Conservation (phyloP, 805 yeast genomes). For the Starmerella floris region DNA sequence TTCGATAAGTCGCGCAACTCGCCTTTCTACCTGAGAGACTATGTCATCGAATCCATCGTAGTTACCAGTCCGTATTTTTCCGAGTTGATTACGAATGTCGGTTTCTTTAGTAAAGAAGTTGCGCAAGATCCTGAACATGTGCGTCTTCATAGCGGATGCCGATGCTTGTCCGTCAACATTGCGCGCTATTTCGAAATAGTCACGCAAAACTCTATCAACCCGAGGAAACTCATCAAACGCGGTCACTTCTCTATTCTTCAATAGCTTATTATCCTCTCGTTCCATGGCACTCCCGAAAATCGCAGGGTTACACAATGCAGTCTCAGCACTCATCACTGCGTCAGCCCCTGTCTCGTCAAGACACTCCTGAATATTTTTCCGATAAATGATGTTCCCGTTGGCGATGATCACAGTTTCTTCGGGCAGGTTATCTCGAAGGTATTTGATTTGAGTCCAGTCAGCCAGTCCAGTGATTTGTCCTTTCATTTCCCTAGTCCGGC, state of each 20-base stretch:
- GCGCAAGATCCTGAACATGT: slow-evolving; percentile 72
- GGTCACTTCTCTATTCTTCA: slow-evolving; percentile 23
- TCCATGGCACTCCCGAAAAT: slow-evolving; percentile 38
- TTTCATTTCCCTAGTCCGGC: slow-evolving; percentile 92
- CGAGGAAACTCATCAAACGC: slow-evolving; percentile 64
- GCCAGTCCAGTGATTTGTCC: slow-evolving; percentile 95
- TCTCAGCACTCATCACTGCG: slow-evolving; percentile 96
- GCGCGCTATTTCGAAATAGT: slow-evolving; percentile 74
- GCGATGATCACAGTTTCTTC: slow-evolving; percentile 85
- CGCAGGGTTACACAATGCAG: slow-evolving; percentile 86
- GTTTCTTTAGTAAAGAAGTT: slow-evolving; percentile 68
- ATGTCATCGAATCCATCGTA: slow-evolving; percentile 41
- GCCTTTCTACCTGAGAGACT: slow-evolving; percentile 52
- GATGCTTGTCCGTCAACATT: slow-evolving; percentile 55
- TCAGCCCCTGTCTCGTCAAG: slow-evolving; percentile 53
- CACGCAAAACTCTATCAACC: slow-evolving; percentile 69
- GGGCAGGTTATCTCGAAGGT: slow-evolving; percentile 58
- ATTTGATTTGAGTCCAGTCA: slow-evolving; percentile 71
- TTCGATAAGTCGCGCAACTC: slow-evolving; percentile 44
- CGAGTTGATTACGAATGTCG: slow-evolving; percentile 63
- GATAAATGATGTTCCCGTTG: slow-evolving; percentile 87
- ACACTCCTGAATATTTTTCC: slow-evolving; percentile 68
- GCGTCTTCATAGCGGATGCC: slow-evolving; percentile 75
- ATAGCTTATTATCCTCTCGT: no score
- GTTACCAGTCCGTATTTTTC: slow-evolving; percentile 36